These are phyloP conservation scores for Phytopythium helicoides DNA, from an alignment of 352 stramenopile species.

Conservation along the genomic window DNA sequence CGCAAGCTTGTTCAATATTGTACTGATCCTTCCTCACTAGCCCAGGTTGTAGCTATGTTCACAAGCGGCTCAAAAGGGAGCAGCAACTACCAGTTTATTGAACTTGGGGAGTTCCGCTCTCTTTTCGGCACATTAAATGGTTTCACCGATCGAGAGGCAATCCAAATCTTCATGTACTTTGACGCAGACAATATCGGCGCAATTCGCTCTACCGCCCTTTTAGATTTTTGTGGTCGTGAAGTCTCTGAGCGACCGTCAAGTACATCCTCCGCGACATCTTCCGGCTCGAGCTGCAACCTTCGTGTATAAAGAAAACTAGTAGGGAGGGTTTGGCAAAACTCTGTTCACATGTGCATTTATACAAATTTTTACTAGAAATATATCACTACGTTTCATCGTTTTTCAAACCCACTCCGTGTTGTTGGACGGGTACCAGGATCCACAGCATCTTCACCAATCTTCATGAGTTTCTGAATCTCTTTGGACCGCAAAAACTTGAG, in stretches of 20 bases:
- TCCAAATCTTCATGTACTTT: constrained; percentile 83
- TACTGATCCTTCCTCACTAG: constrained; percentile 6
- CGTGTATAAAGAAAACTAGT: constrained; percentile 1
- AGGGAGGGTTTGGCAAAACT: background rate
- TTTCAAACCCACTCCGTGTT: background rate
- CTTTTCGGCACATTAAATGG: constrained; percentile 11
- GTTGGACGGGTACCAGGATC: background rate
- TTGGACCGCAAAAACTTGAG: constrained; percentile 73
- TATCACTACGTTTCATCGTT: background rate
- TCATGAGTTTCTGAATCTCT: constrained; percentile 54
- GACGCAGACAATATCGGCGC: constrained; percentile 61
- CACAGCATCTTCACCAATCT: constrained; percentile 10
- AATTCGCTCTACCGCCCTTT: constrained; percentile 36
- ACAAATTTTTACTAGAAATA: background rate
- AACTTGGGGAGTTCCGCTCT: constrained; percentile 46
- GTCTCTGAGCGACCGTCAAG: background rate
- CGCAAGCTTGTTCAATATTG: constrained; percentile 31
- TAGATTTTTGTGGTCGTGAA: constrained; percentile 30
- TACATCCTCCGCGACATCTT: background rate
- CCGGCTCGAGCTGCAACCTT: background rate
- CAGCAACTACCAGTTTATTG: constrained; percentile 24
- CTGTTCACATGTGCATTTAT: background rate
- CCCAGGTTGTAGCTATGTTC: constrained; percentile 6
- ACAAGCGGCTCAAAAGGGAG: background rate
- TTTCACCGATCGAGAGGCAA: constrained; percentile 50